phyloP scores from a whole-genome alignment of 2,329 filamentous ascomycete species.

The Ascochyta lentis region DNA sequence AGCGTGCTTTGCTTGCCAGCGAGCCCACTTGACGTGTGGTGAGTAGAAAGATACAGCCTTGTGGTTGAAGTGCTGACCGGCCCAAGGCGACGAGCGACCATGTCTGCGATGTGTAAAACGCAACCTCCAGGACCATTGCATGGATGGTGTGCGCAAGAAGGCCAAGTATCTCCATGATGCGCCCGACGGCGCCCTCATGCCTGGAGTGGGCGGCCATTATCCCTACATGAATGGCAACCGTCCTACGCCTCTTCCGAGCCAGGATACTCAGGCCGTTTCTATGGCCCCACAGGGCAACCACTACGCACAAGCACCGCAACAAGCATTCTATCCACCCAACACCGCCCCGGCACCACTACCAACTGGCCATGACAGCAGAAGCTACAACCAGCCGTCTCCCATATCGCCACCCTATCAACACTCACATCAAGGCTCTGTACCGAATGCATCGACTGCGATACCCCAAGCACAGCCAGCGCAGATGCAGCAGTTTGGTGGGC shows the following conservation, averaged over 20 bases:
- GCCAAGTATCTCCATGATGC: conserved; percentile 98
- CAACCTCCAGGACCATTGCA: conserved; percentile 86
- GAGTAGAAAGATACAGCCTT: conserved; percentile 56
- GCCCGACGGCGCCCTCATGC: conserved; percentile 84
- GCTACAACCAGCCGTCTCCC: conserved; percentile 74
- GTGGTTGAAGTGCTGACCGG: no score
- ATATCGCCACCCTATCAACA: conserved; percentile 76
- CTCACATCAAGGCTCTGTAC: conserved; percentile 53
- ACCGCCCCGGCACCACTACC: conserved; percentile 50
- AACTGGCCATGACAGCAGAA: conserved; percentile 53
- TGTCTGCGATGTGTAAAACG: conserved; percentile 95
- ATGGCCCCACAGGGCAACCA: conserved; percentile 50
- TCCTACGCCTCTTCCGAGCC: conserved; percentile 44
- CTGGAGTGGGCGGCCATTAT: conserved; percentile 79
- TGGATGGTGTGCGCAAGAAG: conserved; percentile 97
- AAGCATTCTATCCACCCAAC: conserved; percentile 51
- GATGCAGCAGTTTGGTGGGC: conserved; percentile 57
- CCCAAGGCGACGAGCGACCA: conserved; percentile 87
- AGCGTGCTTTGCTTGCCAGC: conserved; percentile 95
- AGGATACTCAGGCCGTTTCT: conserved; percentile 32
- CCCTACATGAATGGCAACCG: conserved; percentile 59
- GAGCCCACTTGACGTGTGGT: conserved; percentile 98
- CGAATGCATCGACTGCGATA: conserved; percentile 56
- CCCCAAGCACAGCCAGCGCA: conserved; percentile 48
- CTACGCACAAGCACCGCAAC: conserved; percentile 51